Conservation (phyloP, 352 stramenopile genomes). For the Phytophthora tentaculata region DNA sequence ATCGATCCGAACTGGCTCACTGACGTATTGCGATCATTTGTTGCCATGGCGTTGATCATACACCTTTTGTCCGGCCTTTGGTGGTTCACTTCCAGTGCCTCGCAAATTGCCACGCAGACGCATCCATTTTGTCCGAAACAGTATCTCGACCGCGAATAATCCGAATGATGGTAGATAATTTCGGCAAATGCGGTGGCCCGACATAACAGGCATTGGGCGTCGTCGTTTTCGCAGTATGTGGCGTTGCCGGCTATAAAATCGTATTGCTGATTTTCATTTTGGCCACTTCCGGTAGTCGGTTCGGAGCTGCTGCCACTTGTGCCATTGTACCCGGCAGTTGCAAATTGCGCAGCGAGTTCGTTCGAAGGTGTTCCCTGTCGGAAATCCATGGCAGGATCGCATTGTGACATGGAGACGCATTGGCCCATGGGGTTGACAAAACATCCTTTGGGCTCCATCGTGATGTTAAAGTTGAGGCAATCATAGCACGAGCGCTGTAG, state of each 20-base stretch:
- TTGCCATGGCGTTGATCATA: slow-evolving; percentile 46
- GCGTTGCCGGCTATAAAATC: slow-evolving; percentile 37
- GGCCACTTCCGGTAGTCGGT: slow-evolving; percentile 6
- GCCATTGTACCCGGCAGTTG: slow-evolving; percentile 28
- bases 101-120: slow-evolving; percentile 55
- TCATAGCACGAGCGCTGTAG: slow-evolving; percentile 56
- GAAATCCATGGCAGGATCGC: slow-evolving; percentile 39
- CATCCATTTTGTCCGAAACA: slow-evolving; percentile 46
- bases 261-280: slow-evolving; percentile 28
- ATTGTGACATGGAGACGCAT: slow-evolving; percentile 12
- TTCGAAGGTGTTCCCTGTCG: slow-evolving; percentile 35
- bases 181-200: slow-evolving; percentile 41
- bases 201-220: slow-evolving; percentile 45
- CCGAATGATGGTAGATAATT: slow-evolving; percentile 51
- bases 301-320: slow-evolving; percentile 20
- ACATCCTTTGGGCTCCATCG: slow-evolving; percentile 39
- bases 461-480: slow-evolving; percentile 57
- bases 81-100: slow-evolving; percentile 33
- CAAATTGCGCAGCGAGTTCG: slow-evolving; percentile 23
- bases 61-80: slow-evolving; percentile 29
- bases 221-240: slow-evolving; percentile 47
- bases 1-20: slow-evolving; percentile 38
- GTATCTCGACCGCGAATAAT: slow-evolving; percentile 38
- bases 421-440: slow-evolving; percentile 42
- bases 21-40: slow-evolving; percentile 18